These are phyloP conservation scores for Nemania abortiva DNA, from an alignment of 2,329 filamentous ascomycete genomes.

Conservation along the genomic window DNA sequence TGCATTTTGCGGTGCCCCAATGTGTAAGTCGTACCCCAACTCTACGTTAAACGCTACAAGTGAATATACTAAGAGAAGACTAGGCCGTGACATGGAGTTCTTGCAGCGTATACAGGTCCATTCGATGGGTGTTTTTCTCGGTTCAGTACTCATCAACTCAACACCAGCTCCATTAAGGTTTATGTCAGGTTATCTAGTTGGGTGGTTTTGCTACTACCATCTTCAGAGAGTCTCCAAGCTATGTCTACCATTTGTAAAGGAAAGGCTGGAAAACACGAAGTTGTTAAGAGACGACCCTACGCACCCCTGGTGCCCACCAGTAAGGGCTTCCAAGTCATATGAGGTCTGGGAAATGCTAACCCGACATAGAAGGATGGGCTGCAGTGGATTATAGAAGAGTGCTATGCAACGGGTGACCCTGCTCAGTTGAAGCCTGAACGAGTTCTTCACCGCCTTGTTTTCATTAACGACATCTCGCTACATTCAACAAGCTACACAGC, in stretches of 20 bases:
- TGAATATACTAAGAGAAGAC: neutral
- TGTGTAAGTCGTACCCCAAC: slow-evolving; percentile 10
- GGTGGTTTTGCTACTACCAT: slow-evolving; percentile 15
- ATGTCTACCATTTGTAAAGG: slow-evolving; percentile 21
- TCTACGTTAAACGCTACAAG: neutral
- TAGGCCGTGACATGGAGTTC: slow-evolving; percentile 28
- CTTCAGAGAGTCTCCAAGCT: neutral
- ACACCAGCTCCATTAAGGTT: slow-evolving; percentile 16
- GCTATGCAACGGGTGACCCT: slow-evolving; percentile 14
- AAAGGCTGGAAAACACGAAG: slow-evolving; percentile 14
- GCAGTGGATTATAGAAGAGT: slow-evolving; percentile 36
- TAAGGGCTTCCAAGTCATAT: neutral
- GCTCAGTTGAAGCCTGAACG: slow-evolving; percentile 19
- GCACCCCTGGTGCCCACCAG: slow-evolving; percentile 17
- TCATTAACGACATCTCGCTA: slow-evolving; percentile 32
- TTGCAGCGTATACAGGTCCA: slow-evolving; percentile 18
- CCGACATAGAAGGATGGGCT: slow-evolving; percentile 18
- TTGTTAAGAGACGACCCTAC: neutral
- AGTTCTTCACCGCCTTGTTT: slow-evolving; percentile 20
- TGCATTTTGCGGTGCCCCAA: slow-evolving; percentile 23
- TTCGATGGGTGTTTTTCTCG: slow-evolving; percentile 19
- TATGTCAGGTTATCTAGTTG: slow-evolving; percentile 6
- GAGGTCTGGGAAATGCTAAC: too few species aligned
- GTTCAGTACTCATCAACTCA: slow-evolving; percentile 21
- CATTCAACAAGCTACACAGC: slow-evolving; percentile 27